These are phyloP conservation scores for Ambrosia hybrid DNA, from an alignment of 140 eudicot species.

Conservation along the genomic window DNA sequence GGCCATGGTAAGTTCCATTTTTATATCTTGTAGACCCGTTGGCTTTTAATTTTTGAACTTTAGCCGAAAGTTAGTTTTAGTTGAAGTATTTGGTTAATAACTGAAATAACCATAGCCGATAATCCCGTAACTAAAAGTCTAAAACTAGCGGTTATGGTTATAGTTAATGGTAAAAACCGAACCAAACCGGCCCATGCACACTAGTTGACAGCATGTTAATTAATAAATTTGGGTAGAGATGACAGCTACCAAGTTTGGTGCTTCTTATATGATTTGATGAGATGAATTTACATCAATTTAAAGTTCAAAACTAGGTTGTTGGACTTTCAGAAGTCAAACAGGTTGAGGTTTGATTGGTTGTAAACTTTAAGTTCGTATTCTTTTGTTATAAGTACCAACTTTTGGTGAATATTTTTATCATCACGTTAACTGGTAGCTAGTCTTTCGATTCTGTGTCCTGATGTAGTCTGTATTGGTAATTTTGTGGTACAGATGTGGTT, in stretches of 20 bases:
- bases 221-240: background rate
- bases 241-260: constrained; percentile 5
- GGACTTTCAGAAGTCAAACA: constrained; percentile 18
- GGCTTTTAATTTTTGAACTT: no score
- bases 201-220: no score
- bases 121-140: no score
- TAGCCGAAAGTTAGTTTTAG: no score
- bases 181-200: no score
- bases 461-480: constrained; percentile 18
- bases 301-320: constrained; percentile 16
- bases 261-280: background rate
- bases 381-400: background rate
- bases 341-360: constrained; percentile 5
- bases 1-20: no score
- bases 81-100: no score
- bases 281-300: background rate
- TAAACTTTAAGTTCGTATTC: background rate
- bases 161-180: no score
- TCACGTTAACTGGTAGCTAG: constrained; percentile 8
- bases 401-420: background rate
- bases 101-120: no score
- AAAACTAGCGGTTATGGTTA: no score
- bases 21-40: no score
- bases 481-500: constrained; percentile 55
- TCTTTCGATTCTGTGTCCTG: constrained; percentile 1